Evolutionary conservation across 2,329 filamentous ascomycete species (phyloP).

Genomic region (Colletotrichum sidae): DNA sequence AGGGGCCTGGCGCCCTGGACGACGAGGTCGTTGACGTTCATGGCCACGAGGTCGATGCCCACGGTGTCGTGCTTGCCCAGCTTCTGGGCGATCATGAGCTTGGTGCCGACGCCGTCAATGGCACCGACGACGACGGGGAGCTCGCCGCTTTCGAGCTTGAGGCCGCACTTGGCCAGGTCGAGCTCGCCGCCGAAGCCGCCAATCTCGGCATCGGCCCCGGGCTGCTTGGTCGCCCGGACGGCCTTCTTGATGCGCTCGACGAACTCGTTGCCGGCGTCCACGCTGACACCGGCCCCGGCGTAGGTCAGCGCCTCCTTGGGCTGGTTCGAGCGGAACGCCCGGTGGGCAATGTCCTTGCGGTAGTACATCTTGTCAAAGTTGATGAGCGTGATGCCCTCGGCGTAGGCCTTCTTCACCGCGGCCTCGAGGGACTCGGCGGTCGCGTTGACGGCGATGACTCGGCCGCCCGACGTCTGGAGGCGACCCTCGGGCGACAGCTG

Average conservation of each 20-base stretch:
- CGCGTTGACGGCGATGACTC: slow-evolving; percentile 87
- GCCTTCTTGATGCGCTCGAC: slow-evolving; percentile 92
- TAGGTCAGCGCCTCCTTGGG: slow-evolving; percentile 79
- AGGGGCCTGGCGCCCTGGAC: slow-evolving; percentile 95
- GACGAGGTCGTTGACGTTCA: slow-evolving; percentile 98
- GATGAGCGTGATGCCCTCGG: slow-evolving; percentile 75
- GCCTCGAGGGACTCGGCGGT: slow-evolving; percentile 74
- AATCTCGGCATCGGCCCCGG: slow-evolving; percentile 92
- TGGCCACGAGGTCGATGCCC: slow-evolving; percentile 95
- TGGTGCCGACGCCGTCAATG: slow-evolving; percentile 96
- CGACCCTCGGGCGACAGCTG: slow-evolving; percentile 62
- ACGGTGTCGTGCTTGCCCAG: slow-evolving; percentile 94
- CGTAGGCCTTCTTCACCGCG: slow-evolving; percentile 83
- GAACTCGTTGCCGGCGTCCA: slow-evolving; percentile 92
- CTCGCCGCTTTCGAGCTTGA: slow-evolving; percentile 57
- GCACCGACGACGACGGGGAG: slow-evolving; percentile 86
- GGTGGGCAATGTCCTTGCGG: slow-evolving; percentile 87
- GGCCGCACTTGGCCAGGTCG: slow-evolving; percentile 76
- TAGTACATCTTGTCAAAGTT: slow-evolving; percentile 86
- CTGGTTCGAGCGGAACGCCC: slow-evolving; percentile 66
- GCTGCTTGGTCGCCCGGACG: slow-evolving; percentile 85
- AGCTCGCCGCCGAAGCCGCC: slow-evolving; percentile 94
- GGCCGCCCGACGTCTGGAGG: slow-evolving; percentile 80
- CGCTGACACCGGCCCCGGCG: slow-evolving; percentile 91
- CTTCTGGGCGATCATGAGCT: slow-evolving; percentile 93